Evolutionary conservation across 2,329 filamentous ascomycete genomes (phyloP).

Genomic region (Blumeriella jaapii): DNA sequence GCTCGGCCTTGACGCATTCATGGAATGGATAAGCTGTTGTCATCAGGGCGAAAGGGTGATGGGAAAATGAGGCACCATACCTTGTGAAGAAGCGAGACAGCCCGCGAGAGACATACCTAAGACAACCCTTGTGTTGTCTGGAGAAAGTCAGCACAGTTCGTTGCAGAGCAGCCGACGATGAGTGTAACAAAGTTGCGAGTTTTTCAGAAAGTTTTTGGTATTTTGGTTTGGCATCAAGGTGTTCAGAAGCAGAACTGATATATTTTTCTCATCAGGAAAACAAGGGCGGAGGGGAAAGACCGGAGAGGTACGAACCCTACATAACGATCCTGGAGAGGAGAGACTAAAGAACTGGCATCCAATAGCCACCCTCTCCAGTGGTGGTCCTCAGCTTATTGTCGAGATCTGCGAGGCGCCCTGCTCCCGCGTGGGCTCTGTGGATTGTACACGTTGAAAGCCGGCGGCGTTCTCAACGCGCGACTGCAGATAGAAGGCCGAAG

Average conservation of each 20-base stretch:
- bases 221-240: conserved; percentile 48
- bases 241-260: conserved; percentile 71
- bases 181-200: conserved; percentile 12
- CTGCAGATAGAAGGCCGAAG: too few relatives aligned
- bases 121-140: neutral
- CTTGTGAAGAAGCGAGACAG: conserved; percentile 9
- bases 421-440: too few relatives aligned
- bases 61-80: conserved; percentile 12
- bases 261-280: conserved; percentile 51
- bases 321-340: too few relatives aligned
- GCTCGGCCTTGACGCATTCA: conserved; percentile 55
- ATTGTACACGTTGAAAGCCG: too few relatives aligned
- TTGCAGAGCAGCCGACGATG: neutral
- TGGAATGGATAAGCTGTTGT: conserved; percentile 68
- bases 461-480: too few relatives aligned
- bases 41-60: conserved; percentile 34
- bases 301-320: too few relatives aligned
- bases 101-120: neutral
- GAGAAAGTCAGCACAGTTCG: conserved; percentile 7
- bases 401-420: too few relatives aligned
- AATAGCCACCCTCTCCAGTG: too few relatives aligned
- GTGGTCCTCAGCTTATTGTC: too few relatives aligned
- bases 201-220: conserved; percentile 54
- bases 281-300: neutral
- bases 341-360: too few relatives aligned